A percentile compares a stretch with the other conserved stretches of the same genome.
Evolutionary conservation across 371 early-diverging fungal species (phyloP).

Genomic region (Enterocytospora artemiae): DNA sequence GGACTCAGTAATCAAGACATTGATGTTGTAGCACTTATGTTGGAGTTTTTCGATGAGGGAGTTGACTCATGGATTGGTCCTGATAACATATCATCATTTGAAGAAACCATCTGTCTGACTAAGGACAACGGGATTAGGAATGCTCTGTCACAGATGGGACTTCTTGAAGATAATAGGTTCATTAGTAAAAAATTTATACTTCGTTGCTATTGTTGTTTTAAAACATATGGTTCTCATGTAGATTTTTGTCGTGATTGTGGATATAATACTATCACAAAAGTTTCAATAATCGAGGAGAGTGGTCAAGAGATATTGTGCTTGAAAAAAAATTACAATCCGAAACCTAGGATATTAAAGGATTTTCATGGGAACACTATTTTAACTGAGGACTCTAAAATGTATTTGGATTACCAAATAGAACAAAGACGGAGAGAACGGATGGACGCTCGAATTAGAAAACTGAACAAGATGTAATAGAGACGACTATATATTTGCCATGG

Average conservation of each 20-base stretch:
- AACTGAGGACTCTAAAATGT: conserved; percentile 25
- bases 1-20: conserved; percentile 48
- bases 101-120: conserved; percentile 36
- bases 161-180: conserved; percentile 17
- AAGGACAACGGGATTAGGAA: conserved; percentile 37
- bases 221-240: conserved; percentile 21
- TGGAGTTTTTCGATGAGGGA: conserved; percentile 45
- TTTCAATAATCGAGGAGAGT: conserved; percentile 22
- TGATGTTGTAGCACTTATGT: conserved; percentile 47
- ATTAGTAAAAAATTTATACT: conserved; percentile 17
- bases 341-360: conserved; percentile 22
- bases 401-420: too few species aligned
- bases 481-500: too few species aligned
- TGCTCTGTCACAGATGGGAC: conserved; percentile 11
- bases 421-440: too few species aligned
- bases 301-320: conserved; percentile 24
- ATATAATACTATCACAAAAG: conserved; percentile 40
- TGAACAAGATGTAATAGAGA: too few species aligned
- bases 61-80: conserved; percentile 27
- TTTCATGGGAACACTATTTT: conserved; percentile 24
- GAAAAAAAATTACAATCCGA: conserved; percentile 34
- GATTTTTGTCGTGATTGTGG: conserved; percentile 52
- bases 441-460: too few species aligned
- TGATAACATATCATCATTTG: neutral
- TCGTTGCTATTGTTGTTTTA: conserved; percentile 44